Evolutionary conservation across 192 early-diverging fungal genomes (phyloP), one percentile per base, ranked within the genome.

Genomic region (Coemansia sp.): DNA sequence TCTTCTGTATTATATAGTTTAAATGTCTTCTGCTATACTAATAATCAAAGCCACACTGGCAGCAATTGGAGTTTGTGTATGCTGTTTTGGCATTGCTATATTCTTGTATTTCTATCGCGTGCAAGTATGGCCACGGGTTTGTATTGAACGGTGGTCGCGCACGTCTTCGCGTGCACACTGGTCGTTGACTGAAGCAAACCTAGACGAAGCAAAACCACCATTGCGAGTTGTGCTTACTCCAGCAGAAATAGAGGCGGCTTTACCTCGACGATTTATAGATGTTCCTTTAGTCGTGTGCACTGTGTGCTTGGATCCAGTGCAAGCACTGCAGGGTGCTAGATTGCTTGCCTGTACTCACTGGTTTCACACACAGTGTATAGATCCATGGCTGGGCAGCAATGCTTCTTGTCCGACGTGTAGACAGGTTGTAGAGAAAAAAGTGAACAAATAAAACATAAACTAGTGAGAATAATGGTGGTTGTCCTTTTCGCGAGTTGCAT

Each of bases 41-140:
- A 60, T 68, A n/a, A 18, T 68, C 3, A 68, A 68, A 35, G 58
- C 58, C 0, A 60, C 65, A 23, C 43, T 68, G 42, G 65, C 58
- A 10, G 58, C 65, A 0, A 40, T 60, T 5, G 37, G 59, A 22
- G 53, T 61, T 2, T 68, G 65, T 19, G 36, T 40, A 26, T 60
- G 42, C 23, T 56, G 60, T 29, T 51, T 61, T 10, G 48, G 36
- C 14, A 25, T 27, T 0, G 65, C 58, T 8, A 34, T 60, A 8
- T 39, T 68, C 38, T 19, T 68, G 3, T 61, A 60, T 35, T 61
- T 56, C 50, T 68, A 55, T 46, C 65, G 49, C 11, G 21, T 68
- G 15, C 47, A 50, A 37, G 45, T 58, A 13, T 25, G 57, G 32
- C 65, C 65, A 2, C 47, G 57, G 26, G 48, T 53, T 11, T 53